Percentiles rank a stretch among this genome's conserved stretches.
phyloP scores from a whole-genome alignment of 1,284 basidiomycete genomes.

The Trichosporon inkin region DNA sequence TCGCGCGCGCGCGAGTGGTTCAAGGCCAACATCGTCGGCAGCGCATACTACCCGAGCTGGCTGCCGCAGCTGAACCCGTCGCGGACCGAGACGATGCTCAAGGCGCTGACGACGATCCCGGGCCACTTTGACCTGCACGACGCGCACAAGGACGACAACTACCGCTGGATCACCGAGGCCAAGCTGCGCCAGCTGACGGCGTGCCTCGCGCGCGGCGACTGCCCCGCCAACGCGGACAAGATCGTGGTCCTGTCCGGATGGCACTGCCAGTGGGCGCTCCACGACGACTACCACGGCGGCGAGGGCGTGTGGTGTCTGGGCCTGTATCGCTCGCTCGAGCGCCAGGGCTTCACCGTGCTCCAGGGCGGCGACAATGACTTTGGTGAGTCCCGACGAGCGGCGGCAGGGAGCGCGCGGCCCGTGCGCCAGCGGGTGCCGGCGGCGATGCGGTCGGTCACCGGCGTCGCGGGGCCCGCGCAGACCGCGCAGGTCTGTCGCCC shows the following conservation, averaged over 20 bases:
- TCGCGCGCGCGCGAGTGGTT: not conserved
- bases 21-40: not conserved
- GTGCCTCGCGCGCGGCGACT: constrained; percentile 15
- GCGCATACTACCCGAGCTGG: not conserved
- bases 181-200: constrained; percentile 18
- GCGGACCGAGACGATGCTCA: not conserved
- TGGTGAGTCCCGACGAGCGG: constrained; percentile 19
- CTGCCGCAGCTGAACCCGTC: not conserved
- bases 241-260: constrained; percentile 16
- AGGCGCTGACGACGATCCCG: not conserved
- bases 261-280: constrained; percentile 18
- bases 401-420: not conserved
- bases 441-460: not conserved
- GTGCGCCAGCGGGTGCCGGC: not conserved
- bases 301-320: constrained; percentile 19
- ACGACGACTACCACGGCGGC: constrained; percentile 16
- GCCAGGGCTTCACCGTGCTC: constrained; percentile 29
- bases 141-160: constrained; percentile 6
- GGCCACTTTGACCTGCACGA: not conserved
- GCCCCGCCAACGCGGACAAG: constrained; percentile 17
- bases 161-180: constrained; percentile 21
- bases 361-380: constrained; percentile 25
- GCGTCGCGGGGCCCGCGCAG: too few species aligned
- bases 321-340: constrained; percentile 17
- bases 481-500: too few species aligned